These are phyloP conservation scores for Pythium rishiriense DNA, from an alignment of 352 stramenopile species.

Conservation along the genomic window DNA sequence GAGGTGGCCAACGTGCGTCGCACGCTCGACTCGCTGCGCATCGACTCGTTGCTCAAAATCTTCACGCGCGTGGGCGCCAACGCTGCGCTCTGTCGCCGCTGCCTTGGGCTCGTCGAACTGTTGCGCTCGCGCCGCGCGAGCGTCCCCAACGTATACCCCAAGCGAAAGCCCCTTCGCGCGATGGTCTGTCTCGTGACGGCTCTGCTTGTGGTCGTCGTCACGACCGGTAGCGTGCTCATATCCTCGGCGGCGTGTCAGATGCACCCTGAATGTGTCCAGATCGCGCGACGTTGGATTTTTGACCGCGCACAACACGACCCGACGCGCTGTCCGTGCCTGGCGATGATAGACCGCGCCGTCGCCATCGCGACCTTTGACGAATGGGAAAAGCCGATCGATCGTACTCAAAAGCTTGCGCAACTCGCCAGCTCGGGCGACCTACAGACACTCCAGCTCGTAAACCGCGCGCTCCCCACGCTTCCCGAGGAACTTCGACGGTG, in stretches of 20 bases:
- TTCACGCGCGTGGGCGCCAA: constrained; percentile 37
- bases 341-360: constrained; percentile 3
- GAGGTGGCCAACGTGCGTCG: constrained; percentile 32
- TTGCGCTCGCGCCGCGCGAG: not conserved
- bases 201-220: not conserved
- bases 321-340: constrained; percentile 8
- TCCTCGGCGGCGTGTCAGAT: not conserved
- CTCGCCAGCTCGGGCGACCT: constrained; percentile 32
- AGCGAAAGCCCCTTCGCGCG: not conserved
- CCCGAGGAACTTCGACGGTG: constrained; percentile 35
- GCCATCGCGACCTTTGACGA: constrained; percentile 29
- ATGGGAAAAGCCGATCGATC: constrained; percentile 33
- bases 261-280: constrained; percentile 14
- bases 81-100: constrained; percentile 27
- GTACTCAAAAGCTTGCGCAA: constrained; percentile 33
- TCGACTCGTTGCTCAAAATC: constrained; percentile 30
- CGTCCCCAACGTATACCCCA: constrained; percentile 1
- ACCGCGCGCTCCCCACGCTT: constrained; percentile 32
- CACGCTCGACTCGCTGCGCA: constrained; percentile 34
- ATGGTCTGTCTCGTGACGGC: not conserved
- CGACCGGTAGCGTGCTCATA: not conserved
- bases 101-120: constrained; percentile 2
- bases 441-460: constrained; percentile 35
- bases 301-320: not conserved
- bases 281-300: constrained; percentile 2